Percentiles rank a stretch among this genome's conserved stretches.
These are phyloP conservation scores for Pichia sp. DNA, from an alignment of 1,139 yeast genomes.

Conservation along the genomic window DNA sequence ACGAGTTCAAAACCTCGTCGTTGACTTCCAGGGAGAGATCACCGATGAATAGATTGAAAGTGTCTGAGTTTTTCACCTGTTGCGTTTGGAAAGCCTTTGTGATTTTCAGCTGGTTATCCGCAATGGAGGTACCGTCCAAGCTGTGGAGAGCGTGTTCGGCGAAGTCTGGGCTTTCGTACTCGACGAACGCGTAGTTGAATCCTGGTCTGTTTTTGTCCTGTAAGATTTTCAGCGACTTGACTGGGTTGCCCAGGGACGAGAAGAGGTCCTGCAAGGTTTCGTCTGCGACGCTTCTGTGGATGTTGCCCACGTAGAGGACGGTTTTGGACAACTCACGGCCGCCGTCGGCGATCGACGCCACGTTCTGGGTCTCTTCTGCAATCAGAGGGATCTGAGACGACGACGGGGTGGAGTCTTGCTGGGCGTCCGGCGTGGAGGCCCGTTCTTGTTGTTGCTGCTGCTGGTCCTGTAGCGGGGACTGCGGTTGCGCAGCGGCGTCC, in stretches of 20 bases:
- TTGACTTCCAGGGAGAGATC: constrained; percentile 80
- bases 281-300: constrained; percentile 63
- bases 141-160: constrained; percentile 63
- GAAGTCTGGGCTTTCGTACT: constrained; percentile 53
- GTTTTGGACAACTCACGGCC: constrained; percentile 75
- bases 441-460: constrained; percentile 5
- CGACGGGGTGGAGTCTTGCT: constrained; percentile 17
- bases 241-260: constrained; percentile 51
- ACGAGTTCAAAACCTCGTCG: constrained; percentile 61
- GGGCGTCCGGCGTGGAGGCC: not conserved
- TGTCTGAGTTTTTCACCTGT: constrained; percentile 48
- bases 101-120: constrained; percentile 54
- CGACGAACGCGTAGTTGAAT: constrained; percentile 80
- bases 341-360: constrained; percentile 72
- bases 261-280: constrained; percentile 58
- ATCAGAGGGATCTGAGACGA: not conserved
- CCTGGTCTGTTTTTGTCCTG: constrained; percentile 73
- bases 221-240: constrained; percentile 61
- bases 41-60: constrained; percentile 79
- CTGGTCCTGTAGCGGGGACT: not conserved
- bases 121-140: constrained; percentile 51
- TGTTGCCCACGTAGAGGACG: constrained; percentile 72
- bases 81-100: constrained; percentile 85
- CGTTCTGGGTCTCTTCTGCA: constrained; percentile 28
- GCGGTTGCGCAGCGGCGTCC: not conserved